Base-by-base conservation (phyloP, 345 rosid species). In the Psidium guajava region DNA sequence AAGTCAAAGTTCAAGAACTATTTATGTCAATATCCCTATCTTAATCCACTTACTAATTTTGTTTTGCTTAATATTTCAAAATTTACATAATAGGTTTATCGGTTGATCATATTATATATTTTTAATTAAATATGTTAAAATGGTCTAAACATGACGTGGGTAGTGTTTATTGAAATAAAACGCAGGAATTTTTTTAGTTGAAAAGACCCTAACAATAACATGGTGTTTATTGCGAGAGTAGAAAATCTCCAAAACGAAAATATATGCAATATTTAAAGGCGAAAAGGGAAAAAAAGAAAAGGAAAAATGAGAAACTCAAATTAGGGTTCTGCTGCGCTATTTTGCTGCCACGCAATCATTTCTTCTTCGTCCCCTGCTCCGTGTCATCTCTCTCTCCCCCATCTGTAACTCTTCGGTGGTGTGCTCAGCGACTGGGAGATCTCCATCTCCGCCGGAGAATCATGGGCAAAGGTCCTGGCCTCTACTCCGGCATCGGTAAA, bases 401-500 rank as follows among this genome's bases (percentile, higher is more conserved):
- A 11, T 81, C 54, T 3, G 54, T 32, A 49, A 25, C 21, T 25
- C 25, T 27, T 24, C 83, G 77, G 77, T 18, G 59, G 58, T 53
- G 20, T 16, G 54, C 54, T 16, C 21, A 15, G 58, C 25, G 47
- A n/a, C 83, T 9, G 83, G 83, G 55, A 81, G 21, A 11, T 80
- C 59, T 6, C 84, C 80, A 24, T 58, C 61, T 12, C 44, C 81
- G 83, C 36, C 83, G 24, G 52, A 84, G 86, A 84, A 86, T 58
- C 90, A 97, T 96, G 98, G 96, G 84, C 58, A 94, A 94, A 86
- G 99, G 99, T 82, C 98, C 98, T 24, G 99, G 96, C 51, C 98
- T 97, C 89, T 97, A 95, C 96, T 82, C 96, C 84, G 98, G 94
- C 61, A 96, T 97, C 91, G 99, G 98, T 90, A 97, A 97, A 90